Evolutionary conservation across 345 rosid genomes (phyloP), one percentile per base, ranked within the genome.

Genomic region (Rubroshorea leprosula): DNA sequence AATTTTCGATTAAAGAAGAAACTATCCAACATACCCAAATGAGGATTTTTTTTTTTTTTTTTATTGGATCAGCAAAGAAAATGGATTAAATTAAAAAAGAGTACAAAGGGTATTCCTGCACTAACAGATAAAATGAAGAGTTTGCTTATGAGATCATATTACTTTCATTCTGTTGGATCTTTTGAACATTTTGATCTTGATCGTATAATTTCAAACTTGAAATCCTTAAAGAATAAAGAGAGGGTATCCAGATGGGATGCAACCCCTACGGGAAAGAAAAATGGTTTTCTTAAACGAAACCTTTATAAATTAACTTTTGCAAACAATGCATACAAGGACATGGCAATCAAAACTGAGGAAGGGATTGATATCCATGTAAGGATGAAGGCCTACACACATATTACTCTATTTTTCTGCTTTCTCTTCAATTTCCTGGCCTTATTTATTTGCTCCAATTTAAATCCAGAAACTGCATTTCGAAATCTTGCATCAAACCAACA

Each of bases 281-380:
- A 41, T 0, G 23, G 35, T 57, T 26, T 35, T n/a, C 14, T 44
- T 9, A 57, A 57, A 44, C 38, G 61, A 57, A 31, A 57, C 7
- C 22, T 57, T 23, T 49, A 44, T 2, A 57, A 44, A 29, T 49
- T 57, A 6, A 57, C 23, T 24, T 57, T 57, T 44, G 51, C 51
- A 23, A 57, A 57, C 31, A 23, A 25, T 41, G 61, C 61, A 17
- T 57, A 44, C 5, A 23, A 57, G 50, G 23, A 44, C 21, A 57
- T 31, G 23, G 14, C 38, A 22, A 44, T 57, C 50, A 44, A 4
- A 14, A 22, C 61, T 41, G 38, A 44, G 18, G 61, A 17, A 16
- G 12, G 18, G 50, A 57, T 57, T 17, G 2, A 44, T 57, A 17
- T n/a, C 61, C 61, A 57, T 24, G 61, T 57, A 59, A 55, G 60